Conservation (phyloP, 805 yeast genomes). For the Suhomyces sp. region DNA sequence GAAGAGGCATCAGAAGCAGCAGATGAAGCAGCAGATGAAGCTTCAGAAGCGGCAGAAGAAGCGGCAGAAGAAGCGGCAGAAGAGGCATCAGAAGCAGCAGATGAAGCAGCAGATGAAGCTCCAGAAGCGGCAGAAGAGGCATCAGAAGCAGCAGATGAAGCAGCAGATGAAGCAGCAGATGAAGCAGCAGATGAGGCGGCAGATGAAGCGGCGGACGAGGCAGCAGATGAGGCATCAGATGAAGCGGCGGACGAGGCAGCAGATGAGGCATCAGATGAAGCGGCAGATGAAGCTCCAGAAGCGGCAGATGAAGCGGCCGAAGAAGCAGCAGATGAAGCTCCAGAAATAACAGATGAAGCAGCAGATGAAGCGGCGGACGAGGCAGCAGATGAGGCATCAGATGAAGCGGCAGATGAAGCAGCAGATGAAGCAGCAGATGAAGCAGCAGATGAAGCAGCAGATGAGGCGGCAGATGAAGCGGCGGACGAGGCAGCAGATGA, state of each 20-base stretch:
- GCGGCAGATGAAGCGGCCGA: background rate
- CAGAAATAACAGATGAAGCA: too few relatives aligned
- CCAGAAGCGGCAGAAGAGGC: background rate
- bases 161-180: background rate
- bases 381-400: too few relatives aligned
- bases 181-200: background rate
- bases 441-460: too few relatives aligned
- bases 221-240: background rate
- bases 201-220: background rate
- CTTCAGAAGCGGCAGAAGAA: constrained; percentile 3
- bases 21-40: constrained; percentile 1
- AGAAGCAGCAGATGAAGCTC: background rate
- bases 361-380: too few relatives aligned
- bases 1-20: constrained; percentile 6
- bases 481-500: constrained; percentile 1
- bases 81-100: constrained; percentile 3
- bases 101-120: constrained; percentile 6
- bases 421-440: too few relatives aligned
- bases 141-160: constrained; percentile 1
- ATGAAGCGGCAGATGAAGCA: too few relatives aligned
- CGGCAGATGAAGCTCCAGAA: background rate
- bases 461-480: background rate
- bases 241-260: background rate
- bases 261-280: too few relatives aligned
- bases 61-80: constrained; percentile 5